Evolutionary conservation across 768 basidiomycete species (phyloP).

Genomic region (Termitomyces bulborhizus): DNA sequence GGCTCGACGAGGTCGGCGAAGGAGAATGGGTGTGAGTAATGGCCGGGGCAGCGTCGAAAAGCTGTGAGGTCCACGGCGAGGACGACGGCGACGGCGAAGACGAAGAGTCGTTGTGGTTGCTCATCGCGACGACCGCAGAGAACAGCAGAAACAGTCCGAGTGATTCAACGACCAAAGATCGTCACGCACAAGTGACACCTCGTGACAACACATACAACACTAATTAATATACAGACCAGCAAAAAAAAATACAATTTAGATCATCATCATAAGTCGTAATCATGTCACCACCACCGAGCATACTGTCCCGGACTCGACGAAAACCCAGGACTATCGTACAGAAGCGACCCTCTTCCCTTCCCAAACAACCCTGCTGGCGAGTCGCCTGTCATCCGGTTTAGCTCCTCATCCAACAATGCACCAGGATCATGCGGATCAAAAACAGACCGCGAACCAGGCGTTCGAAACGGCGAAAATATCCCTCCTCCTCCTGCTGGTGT

Average conservation of each 20-base stretch:
- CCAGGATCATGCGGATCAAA: constrained; percentile 72
- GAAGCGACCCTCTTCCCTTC: constrained; percentile 39
- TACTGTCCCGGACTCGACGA: constrained; percentile 49
- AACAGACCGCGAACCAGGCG: constrained; percentile 44
- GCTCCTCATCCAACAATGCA: constrained; percentile 64
- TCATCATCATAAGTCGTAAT: neutral
- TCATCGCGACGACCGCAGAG: constrained; percentile 21
- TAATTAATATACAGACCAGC: constrained; percentile 1
- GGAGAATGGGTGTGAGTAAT: constrained; percentile 23
- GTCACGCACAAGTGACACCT: constrained; percentile 8
- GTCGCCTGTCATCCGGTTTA: constrained; percentile 46
- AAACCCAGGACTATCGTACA: constrained; percentile 73
- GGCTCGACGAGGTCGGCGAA: constrained; percentile 23
- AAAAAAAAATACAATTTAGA: neutral
- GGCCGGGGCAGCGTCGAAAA: constrained; percentile 14
- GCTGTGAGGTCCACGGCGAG: constrained; percentile 29
- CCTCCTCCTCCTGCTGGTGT: constrained; percentile 23
- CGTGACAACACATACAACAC: constrained; percentile 1
- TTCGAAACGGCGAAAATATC: constrained; percentile 36
- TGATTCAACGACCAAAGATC: constrained; percentile 12
- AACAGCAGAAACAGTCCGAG: neutral
- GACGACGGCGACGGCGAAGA: constrained; percentile 25
- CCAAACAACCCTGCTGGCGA: constrained; percentile 69
- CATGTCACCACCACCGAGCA: constrained; percentile 41
- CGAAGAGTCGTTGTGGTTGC: constrained; percentile 30